Evolutionary conservation across 305 asterid genomes (phyloP), one percentile per base, ranked within the genome.

Genomic region (Ajuga reptans): DNA sequence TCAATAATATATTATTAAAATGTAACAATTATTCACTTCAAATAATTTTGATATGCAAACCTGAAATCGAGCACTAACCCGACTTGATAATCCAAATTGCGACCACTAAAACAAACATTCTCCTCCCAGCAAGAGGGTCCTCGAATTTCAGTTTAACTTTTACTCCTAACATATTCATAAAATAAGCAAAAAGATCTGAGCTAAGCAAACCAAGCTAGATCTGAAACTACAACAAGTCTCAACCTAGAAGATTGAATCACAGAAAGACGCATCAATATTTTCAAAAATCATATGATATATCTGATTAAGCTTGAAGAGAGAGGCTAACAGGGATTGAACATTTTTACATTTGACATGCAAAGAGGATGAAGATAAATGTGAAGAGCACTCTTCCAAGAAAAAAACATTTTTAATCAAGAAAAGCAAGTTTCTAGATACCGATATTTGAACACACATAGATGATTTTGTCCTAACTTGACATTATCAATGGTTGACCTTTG

Each of bases 301-400:
- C 83, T 72, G 52, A 56, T 12, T 21, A 21, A 21, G 27, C 27
- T 21, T 0, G 18, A 34, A 11, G 36, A 49, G 10, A n/a, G 1
- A 21, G 27, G 27, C n/a, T n/a, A 17, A 58, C 34, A 41, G 39
- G n/a, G 53, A 17, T 41, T 29, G 21, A 11, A 37, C 1, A 39
- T 3, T 39, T 53, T 66, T 84, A 88, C 96, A 82, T 85, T 83
- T 83, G 89, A 88, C 89, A 84, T 64, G 96, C 92, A 7, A 93
- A 79, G 21, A 88, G 88, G 80, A 88, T 88, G 87, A 88, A 88
- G 73, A 88, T 69, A 0, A 88, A 88, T 47, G 87, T 89, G 75
- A 86, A 88, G 53, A 88, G 76, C 54, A 85, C 85, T 61, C 96
- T 80, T 57, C 96, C 93, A 33, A 85, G 75, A 46, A 87, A 85